Evolutionary conservation across 106 monocot species (phyloP).

Genomic region (Apostasia shenzhenica): DNA sequence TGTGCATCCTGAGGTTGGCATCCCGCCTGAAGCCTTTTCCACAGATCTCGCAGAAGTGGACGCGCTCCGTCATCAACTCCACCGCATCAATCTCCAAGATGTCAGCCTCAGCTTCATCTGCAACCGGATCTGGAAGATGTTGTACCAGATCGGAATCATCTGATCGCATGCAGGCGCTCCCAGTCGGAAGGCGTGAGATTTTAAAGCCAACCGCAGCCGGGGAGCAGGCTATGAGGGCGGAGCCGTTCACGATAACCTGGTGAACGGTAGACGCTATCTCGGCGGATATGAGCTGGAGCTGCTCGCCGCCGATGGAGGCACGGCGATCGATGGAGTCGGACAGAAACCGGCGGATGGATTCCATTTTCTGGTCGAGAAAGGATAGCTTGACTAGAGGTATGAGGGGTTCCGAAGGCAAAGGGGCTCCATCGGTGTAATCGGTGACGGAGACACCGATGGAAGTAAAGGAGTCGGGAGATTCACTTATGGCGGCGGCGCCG

Average conservation of each 20-base stretch:
- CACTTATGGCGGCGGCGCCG: background rate
- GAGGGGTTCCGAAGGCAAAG: constrained; percentile 6
- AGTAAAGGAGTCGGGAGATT: background rate
- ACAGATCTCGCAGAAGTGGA: constrained; percentile 53
- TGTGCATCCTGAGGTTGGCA: constrained; percentile 81
- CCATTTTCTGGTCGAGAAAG: constrained; percentile 21
- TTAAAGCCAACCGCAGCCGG: background rate
- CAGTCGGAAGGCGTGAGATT: background rate
- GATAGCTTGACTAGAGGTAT: constrained; percentile 28
- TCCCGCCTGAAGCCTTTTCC: constrained; percentile 76
- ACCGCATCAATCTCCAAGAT: constrained; percentile 44
- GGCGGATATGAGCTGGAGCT: constrained; percentile 30
- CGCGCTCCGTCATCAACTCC: constrained; percentile 44
- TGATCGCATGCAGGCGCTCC: background rate
- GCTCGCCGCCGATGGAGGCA: constrained; percentile 6
- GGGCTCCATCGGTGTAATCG: background rate
- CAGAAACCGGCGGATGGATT: constrained; percentile 35
- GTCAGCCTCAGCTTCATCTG: constrained; percentile 18
- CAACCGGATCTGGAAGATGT: background rate
- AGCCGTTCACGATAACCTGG: constrained; percentile 37
- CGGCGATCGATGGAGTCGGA: constrained; percentile 24
- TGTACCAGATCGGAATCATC: background rate
- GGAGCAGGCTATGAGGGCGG: constrained; percentile 32
- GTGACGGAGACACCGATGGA: too few relatives aligned
- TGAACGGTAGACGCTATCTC: constrained; percentile 47